Evolutionary conservation across 1,139 yeast genomes (phyloP).

Genomic region (Geotrichum siamense): DNA sequence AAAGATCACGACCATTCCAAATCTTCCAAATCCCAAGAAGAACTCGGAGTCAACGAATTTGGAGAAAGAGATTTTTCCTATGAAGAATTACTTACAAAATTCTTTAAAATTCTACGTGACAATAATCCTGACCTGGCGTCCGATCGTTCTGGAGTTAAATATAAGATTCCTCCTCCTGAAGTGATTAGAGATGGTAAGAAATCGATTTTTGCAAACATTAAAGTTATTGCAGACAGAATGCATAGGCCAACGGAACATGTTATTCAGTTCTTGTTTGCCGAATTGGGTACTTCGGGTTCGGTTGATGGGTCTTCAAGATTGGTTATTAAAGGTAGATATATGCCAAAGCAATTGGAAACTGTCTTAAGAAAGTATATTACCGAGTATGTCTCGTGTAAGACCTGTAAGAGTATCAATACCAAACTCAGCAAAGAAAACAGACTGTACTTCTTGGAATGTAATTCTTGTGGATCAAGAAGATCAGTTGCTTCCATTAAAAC

Average conservation of each 20-base stretch:
- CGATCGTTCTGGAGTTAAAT: slow-evolving; percentile 84
- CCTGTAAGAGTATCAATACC: slow-evolving; percentile 97
- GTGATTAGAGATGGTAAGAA: slow-evolving; percentile 98
- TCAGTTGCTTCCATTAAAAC: slow-evolving; percentile 96
- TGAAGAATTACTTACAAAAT: slow-evolving; percentile 69
- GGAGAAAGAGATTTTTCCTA: slow-evolving; percentile 63
- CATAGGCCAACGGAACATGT: slow-evolving; percentile 97
- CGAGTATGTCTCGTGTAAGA: slow-evolving; percentile 97
- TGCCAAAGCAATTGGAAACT: slow-evolving; percentile 94
- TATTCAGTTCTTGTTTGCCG: slow-evolving; percentile 94
- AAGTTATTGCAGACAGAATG: slow-evolving; percentile 86
- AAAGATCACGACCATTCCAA: slow-evolving; percentile 35
- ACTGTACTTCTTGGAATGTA: slow-evolving; percentile 94
- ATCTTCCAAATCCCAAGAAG: slow-evolving; percentile 27
- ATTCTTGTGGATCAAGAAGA: slow-evolving; percentile 95
- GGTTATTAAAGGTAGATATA: slow-evolving; percentile 96
- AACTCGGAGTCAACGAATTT: slow-evolving; percentile 28
- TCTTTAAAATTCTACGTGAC: slow-evolving; percentile 75
- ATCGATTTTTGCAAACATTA: slow-evolving; percentile 92
- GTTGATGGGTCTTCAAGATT: slow-evolving; percentile 96
- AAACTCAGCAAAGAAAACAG: slow-evolving; percentile 95
- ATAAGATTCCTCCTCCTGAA: slow-evolving; percentile 95
- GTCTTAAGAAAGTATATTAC: slow-evolving; percentile 92
- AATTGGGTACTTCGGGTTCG: slow-evolving; percentile 98
- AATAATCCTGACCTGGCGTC: slow-evolving; percentile 98